A percentile compares a stretch with the other conserved stretches of the same genome.
phyloP scores from a whole-genome alignment of 1,139 yeast genomes.

The Hanseniaspora uvarum region DNA sequence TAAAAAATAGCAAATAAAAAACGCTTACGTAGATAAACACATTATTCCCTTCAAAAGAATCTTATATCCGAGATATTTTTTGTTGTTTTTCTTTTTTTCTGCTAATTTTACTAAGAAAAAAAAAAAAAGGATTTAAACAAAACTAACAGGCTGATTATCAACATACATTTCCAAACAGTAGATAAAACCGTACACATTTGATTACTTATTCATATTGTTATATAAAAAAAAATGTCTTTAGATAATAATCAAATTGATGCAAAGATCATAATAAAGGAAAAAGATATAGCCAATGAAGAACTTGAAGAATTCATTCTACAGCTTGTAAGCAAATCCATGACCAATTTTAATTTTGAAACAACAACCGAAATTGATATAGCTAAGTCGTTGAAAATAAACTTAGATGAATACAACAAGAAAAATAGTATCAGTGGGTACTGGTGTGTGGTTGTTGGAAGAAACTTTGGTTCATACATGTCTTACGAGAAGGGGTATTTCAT shows the following conservation, averaged over 20 bases:
- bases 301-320: conserved; percentile 51
- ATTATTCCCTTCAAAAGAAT: neutral
- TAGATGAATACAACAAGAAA: conserved; percentile 73
- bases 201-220: neutral
- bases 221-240: no score
- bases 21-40: neutral
- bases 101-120: neutral
- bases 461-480: conserved; percentile 87
- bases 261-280: neutral
- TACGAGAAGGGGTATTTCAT: conserved; percentile 76
- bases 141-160: no score
- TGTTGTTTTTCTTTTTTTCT: no score
- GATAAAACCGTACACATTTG: neutral
- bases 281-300: conserved; percentile 39
- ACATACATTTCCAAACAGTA: neutral
- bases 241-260: conserved; percentile 16
- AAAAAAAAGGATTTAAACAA: neutral
- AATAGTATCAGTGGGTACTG: conserved; percentile 60
- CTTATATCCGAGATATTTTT: neutral
- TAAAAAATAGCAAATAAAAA: neutral
- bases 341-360: conserved; percentile 31
- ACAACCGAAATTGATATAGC: conserved; percentile 13
- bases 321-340: conserved; percentile 47
- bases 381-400: conserved; percentile 48
- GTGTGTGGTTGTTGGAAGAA: conserved; percentile 92